Evolutionary conservation across 2,329 filamentous ascomycete genomes (phyloP), one percentile per base, ranked within the genome.

Genomic region (Phoma sp.): DNA sequence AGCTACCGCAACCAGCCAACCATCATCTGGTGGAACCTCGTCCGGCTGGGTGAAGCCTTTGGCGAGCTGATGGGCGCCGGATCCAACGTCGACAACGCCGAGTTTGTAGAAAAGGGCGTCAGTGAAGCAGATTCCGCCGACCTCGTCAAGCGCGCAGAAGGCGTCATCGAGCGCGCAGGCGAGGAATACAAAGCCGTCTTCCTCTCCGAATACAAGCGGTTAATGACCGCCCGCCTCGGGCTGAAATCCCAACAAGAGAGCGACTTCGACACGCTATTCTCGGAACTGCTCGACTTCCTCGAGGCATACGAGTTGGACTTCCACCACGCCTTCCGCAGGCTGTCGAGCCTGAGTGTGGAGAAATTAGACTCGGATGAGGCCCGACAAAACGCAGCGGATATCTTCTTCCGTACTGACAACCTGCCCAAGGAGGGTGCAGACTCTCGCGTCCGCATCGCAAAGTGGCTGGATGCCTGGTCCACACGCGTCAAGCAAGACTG

Each of bases 11-110:
- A 96, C 72, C 95, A 99, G 71, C 93, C 95, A 0, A 93, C 88
- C 36, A 90, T 99, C 52, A 95, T 99, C 69, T 99, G 95, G 95
- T 99, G 95, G 95, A 98, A 98, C 68, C 82, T 98, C 0, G 92
- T 97, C 1, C 87, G 95, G 1, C 83, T 99, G 0, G 95, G 92
- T 52, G 95, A 99, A 77, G 85, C 90, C 0, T 73, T 99, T 0
- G 95, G 92, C 17, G 95, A 98, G 75, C 81, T 96, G 1, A 86
- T 99, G 50, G 95, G 93, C 15, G 85, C 89, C 0, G 93, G 90
- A 0, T 76, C 82, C 1, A 78, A 81, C 30, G 87, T 93, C 26
- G 93, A 99, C 67, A 84, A 88, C 10, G 75, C 84, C 1, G 79
- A 79, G 1, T 97, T 96, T 65, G 77, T 90, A 5, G 80, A 84